A percentile compares a stretch with the other conserved stretches of the same genome.
These are phyloP conservation scores for Metschnikowia cubensis DNA, from an alignment of 805 yeast species.

Conservation along the genomic window DNA sequence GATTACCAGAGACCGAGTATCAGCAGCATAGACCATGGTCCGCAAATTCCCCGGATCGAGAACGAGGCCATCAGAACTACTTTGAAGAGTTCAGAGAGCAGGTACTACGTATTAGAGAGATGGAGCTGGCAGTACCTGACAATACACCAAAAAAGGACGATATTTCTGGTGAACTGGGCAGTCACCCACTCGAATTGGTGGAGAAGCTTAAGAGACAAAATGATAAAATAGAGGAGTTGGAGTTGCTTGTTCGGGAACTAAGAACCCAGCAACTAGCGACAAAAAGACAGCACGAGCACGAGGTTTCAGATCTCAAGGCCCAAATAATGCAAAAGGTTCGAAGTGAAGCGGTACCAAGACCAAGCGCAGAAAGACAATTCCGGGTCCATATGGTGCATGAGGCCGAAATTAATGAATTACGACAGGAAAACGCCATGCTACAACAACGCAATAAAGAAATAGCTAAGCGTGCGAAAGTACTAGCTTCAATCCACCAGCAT, in stretches of 20 bases:
- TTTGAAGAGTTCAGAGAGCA: conserved; percentile 22
- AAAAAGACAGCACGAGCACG: not conserved
- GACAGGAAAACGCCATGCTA: conserved; percentile 6
- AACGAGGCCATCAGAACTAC: conserved; percentile 6
- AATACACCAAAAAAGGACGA: not conserved
- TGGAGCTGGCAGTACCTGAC: not conserved
- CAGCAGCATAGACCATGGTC: not conserved
- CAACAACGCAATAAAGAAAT: conserved; percentile 6
- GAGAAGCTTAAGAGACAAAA: conserved; percentile 14
- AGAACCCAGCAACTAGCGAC: conserved; percentile 6
- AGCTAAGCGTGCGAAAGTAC: conserved; percentile 6
- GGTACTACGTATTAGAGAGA: conserved; percentile 11
- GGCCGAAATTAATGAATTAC: conserved; percentile 1
- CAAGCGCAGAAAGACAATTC: no score
- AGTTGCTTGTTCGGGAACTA: conserved; percentile 10
- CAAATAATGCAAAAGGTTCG: not conserved
- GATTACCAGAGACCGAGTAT: not conserved
- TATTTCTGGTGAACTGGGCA: not conserved
- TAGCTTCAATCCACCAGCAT: conserved; percentile 8
- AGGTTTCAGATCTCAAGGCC: not conserved
- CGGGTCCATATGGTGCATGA: not conserved
- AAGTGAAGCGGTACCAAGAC: not conserved
- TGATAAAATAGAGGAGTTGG: conserved; percentile 11
- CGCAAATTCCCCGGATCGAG: not conserved
- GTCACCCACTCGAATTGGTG: not conserved